Base-by-base conservation (phyloP, 805 yeast species). In the Lachancea dasiensis region DNA sequence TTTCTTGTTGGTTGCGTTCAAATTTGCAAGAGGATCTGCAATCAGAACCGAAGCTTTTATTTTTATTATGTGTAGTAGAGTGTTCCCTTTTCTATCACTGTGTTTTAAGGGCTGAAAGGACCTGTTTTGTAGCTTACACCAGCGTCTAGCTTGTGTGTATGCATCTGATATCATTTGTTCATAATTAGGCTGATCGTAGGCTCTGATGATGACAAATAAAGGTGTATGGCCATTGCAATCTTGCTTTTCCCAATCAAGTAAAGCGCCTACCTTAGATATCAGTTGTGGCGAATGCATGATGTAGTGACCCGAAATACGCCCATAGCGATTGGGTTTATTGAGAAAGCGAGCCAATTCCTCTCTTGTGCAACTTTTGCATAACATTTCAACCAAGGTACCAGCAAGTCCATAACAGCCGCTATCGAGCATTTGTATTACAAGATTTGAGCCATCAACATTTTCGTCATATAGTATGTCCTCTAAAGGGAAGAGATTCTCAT, bases 211-310 rank as follows among this genome's bases (percentile, higher is more conserved):
- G 2, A 86, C 72, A 58, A 82, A 76, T 7, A 90, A 61, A 0
- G 97, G 94, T 0, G 97, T 85, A 48, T 83, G 85, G 0, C 79
- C 75, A 42, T 72, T 75, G 9, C 50, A 45, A 53, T 89, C 97
- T 36, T 70, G 71, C 10, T 60, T 54, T 5, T 65, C 68, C 97
- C 97, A 90, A 49, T 84, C 68, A 4, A 87, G 63, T 30, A 65
- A 70, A 1, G 54, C 54, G 0, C 95, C 94, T 8, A 86, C 55
- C 11, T 50, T 52, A 1, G 63, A 52, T 10, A 86, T 69, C 1
- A 83, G 57, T 2, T 67, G 61, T 15, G 70, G 62, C 32, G 76
- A 68, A 46, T 79, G 78, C 44, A 77, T 75, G 13, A 86, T 55
- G 47, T 81, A 79, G 55, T 89, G 96, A 0, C 89, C 96, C 5